Base-by-base conservation (phyloP, 495 filamentous ascomycete genomes). In the Letharia lupina region DNA sequence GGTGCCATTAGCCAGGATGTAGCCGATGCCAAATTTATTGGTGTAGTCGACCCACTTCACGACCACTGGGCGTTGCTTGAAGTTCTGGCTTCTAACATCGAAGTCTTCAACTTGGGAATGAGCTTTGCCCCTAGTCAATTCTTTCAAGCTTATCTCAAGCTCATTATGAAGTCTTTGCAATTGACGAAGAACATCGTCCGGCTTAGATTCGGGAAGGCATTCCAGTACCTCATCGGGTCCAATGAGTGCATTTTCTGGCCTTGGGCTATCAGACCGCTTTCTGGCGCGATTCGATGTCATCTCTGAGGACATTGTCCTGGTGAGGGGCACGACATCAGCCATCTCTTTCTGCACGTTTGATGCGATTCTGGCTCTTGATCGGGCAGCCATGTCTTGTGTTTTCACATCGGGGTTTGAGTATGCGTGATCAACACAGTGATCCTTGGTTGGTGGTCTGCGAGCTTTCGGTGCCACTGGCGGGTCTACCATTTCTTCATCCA, bases 31-130 rank as follows among this genome's bases (percentile, higher is more conserved):
- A 70, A 91, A 93, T 69, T 91, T 90, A 74, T 94, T 94, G 37
- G 91, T 91, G 70, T 94, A 96, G 70, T 96, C 91, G n/a, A 96
- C 91, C 91, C 91, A 96, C 73, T 93, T 94, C 33, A 91, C 87
- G 33, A 96, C 89, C 15, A 73, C 69, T 13, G 71, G 69, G 20
- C 69, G 71, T n/a, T 65, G 42, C 47, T 68, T 70, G 69, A 66
- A 54, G 39, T 44, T 60, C 11, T 57, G 48, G 13, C 48, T 61
- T 13, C 58, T 61, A 11, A 31, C 23, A 28, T 69, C 64, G 18
- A 69, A 63, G 0, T 48, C 47, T 28, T 62, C 56, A 31, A 48
- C 40, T 10, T 57, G 23, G 11, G 60, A 18, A 59, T 15, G 20
- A 18, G 48, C 39, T 45, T 57, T 64, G 8, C 37, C 23, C 16